Percentiles rank a stretch among this genome's conserved stretches.
Evolutionary conservation across 805 yeast genomes (phyloP).

Genomic region (Lipomyces starkeyi): DNA sequence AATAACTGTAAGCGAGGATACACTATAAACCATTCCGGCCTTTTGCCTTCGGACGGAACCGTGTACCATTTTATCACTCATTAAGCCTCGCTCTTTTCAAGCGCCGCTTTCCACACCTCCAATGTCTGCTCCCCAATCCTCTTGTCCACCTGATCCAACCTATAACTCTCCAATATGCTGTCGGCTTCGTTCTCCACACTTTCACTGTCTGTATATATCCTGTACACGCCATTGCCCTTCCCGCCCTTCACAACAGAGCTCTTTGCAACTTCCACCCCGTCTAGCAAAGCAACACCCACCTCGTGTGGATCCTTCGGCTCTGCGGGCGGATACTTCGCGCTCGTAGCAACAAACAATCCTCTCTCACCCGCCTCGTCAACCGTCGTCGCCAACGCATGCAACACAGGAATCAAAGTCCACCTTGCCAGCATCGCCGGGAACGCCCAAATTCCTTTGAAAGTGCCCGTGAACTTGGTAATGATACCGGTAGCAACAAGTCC

Average conservation of each 20-base stretch:
- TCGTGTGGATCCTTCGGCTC: neutral
- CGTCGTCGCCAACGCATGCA: neutral
- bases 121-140: neutral
- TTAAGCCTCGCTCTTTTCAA: too few species aligned
- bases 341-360: constrained; percentile 7
- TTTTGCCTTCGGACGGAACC: too few species aligned
- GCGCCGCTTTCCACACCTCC: too few species aligned
- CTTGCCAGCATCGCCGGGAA: constrained; percentile 5
- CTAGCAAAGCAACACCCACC: too few species aligned
- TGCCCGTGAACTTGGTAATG: neutral
- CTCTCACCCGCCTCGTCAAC: constrained; percentile 6
- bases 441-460: neutral
- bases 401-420: constrained; percentile 3
- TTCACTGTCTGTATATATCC: neutral
- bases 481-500: constrained; percentile 5
- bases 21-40: too few species aligned
- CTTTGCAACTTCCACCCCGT: too few species aligned
- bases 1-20: too few species aligned
- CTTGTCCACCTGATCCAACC: neutral
- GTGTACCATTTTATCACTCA: too few species aligned
- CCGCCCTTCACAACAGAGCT: too few species aligned
- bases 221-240: constrained; percentile 6
- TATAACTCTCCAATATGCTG: neutral
- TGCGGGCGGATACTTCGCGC: constrained; percentile 7
- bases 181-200: constrained; percentile 1